A percentile compares a stretch with the other conserved stretches of the same genome.
Evolutionary conservation across 1,284 basidiomycete species (phyloP).

Genomic region (Entoloma clypeatum): DNA sequence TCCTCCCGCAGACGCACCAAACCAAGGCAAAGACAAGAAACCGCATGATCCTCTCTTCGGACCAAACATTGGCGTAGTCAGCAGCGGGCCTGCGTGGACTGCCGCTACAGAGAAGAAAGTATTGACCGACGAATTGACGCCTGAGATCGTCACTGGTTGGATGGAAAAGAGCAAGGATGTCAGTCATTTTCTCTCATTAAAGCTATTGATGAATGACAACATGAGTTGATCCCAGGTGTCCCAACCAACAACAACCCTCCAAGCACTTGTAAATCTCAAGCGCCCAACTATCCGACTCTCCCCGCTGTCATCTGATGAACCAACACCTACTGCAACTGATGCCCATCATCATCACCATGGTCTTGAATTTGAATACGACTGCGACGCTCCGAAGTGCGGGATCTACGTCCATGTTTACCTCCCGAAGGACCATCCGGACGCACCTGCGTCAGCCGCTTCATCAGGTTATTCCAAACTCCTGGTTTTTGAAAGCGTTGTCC

Average conservation of each 20-base stretch:
- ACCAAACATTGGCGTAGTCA: slow-evolving; percentile 64
- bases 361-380: slow-evolving; percentile 87
- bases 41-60: slow-evolving; percentile 54
- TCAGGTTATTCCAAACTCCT: slow-evolving; percentile 50
- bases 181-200: slow-evolving; percentile 18
- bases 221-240: slow-evolving; percentile 43
- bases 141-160: slow-evolving; percentile 78
- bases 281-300: slow-evolving; percentile 74
- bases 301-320: slow-evolving; percentile 51
- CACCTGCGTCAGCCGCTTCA: slow-evolving; percentile 36
- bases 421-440: slow-evolving; percentile 53
- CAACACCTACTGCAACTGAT: slow-evolving; percentile 32
- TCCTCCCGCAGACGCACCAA: slow-evolving; percentile 17
- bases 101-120: slow-evolving; percentile 39
- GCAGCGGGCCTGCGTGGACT: slow-evolving; percentile 51
- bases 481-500: slow-evolving; percentile 70
- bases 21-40: slow-evolving; percentile 37
- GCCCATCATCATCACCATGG: slow-evolving; percentile 58
- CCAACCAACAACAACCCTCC: slow-evolving; percentile 84
- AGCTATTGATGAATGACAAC: slow-evolving; percentile 5
- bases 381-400: slow-evolving; percentile 77
- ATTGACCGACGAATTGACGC: slow-evolving; percentile 62
- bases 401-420: slow-evolving; percentile 74
- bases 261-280: slow-evolving; percentile 89
- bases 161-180: slow-evolving; percentile 84